Conservation (phyloP, 768 basidiomycete genomes). For the Floccularia luteovirens region DNA sequence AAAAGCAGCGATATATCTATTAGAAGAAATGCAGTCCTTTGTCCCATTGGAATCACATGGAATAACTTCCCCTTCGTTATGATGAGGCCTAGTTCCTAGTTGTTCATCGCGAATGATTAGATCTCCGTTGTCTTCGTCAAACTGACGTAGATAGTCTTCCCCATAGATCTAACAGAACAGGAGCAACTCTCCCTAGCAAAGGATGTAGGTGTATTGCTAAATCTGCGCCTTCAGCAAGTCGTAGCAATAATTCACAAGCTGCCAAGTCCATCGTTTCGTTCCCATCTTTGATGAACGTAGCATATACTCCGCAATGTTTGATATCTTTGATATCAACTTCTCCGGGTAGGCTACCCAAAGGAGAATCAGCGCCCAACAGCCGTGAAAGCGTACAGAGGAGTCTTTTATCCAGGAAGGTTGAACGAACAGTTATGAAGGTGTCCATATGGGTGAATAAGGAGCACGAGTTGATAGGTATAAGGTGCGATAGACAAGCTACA, state of each 20-base stretch:
- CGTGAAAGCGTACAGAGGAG: slow-evolving; percentile 85
- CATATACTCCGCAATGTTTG: slow-evolving; percentile 97
- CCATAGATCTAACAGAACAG: slow-evolving; percentile 91
- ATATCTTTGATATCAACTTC: slow-evolving; percentile 94
- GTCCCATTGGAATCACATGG: slow-evolving; percentile 50
- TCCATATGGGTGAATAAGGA: slow-evolving; percentile 93
- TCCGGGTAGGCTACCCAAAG: slow-evolving; percentile 91
- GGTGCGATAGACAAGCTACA: slow-evolving; percentile 88
- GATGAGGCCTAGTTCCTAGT: slow-evolving; percentile 91
- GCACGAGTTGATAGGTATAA: slow-evolving; percentile 81
- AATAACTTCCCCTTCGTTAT: slow-evolving; percentile 82
- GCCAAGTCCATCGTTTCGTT: slow-evolving; percentile 95
- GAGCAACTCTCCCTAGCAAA: slow-evolving; percentile 84
- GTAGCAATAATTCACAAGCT: slow-evolving; percentile 99
- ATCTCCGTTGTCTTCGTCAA: slow-evolving; percentile 89
- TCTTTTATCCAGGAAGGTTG: slow-evolving; percentile 92
- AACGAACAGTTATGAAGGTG: slow-evolving; percentile 89
- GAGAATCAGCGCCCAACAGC: slow-evolving; percentile 91
- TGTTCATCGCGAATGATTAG: slow-evolving; percentile 89
- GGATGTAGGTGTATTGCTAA: slow-evolving; percentile 80
- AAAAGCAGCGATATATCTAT: slow-evolving; percentile 51
- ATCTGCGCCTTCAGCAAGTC: slow-evolving; percentile 93
- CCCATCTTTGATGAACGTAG: slow-evolving; percentile 94
- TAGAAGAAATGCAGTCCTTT: slow-evolving; percentile 24
- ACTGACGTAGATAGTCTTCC: slow-evolving; percentile 91